Evolutionary conservation across 345 rosid species (phyloP).

Genomic region (Eucalyptus regnans): DNA sequence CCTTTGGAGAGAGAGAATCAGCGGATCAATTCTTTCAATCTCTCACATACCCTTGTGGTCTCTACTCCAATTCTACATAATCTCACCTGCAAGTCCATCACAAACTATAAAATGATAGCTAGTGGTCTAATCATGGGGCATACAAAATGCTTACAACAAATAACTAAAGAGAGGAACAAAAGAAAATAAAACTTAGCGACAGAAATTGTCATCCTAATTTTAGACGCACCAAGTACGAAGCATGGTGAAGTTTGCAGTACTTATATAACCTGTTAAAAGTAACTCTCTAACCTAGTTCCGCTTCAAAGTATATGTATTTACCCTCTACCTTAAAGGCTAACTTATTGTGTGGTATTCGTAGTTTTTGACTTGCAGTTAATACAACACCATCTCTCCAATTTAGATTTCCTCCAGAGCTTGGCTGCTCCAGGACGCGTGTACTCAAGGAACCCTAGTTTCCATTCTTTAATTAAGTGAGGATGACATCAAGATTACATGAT

Average conservation of each 20-base stretch:
- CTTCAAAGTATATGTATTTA: not conserved
- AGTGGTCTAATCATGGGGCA: not conserved
- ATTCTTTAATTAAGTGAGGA: not conserved
- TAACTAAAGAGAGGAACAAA: not conserved
- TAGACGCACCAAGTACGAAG: not conserved
- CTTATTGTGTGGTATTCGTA: no score
- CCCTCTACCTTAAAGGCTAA: not conserved
- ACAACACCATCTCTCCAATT: not conserved
- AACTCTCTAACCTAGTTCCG: not conserved
- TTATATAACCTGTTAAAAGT: not conserved
- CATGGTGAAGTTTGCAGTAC: not conserved
- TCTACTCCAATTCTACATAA: slow-evolving; percentile 39
- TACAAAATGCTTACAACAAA: not conserved
- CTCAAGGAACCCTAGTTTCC: not conserved
- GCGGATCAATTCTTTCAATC: slow-evolving; percentile 18
- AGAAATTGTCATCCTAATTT: not conserved
- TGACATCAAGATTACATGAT: not conserved
- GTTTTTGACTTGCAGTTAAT: not conserved
- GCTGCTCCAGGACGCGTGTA: not conserved
- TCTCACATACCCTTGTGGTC: slow-evolving; percentile 22
- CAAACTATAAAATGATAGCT: not conserved
- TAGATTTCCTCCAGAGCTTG: not conserved
- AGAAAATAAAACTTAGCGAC: not conserved
- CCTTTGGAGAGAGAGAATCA: not conserved
- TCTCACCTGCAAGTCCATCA: slow-evolving; percentile 14